Base-by-base conservation (phyloP, 2,329 filamentous ascomycete species). In the Sphaerulina musiva region DNA sequence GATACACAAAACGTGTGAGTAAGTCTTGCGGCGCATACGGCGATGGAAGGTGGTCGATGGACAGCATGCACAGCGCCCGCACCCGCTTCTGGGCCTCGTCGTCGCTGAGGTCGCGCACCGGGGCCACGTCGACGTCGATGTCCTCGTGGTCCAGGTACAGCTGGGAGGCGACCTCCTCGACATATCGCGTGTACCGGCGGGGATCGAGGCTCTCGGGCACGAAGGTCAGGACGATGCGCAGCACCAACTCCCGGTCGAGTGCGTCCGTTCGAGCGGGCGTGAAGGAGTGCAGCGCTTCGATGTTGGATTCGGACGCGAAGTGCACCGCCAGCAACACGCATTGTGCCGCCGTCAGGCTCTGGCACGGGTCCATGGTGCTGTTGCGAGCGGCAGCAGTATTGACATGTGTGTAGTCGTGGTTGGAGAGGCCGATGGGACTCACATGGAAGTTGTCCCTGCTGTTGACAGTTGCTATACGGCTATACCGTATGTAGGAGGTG, bases 211-310 rank as follows among this genome's bases (percentile, higher is more conserved):
- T 84, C 69, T 92, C 87, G 26, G 89, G 89, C 1, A 95, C 77
- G 66, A 85, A 88, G 17, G 85, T 88, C 44, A 95, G 78, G 20
- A 95, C 72, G 50, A 93, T 83, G 43, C 85, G 83, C 54, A 93
- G 76, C 23, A 88, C 68, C 11, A 89, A 73, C 53, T 86, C 81
- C 43, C 80, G 78, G 29, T 79, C 76, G 51, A 93, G 74, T 38
- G 84, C 76, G 51, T 78, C 73, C 50, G 72, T 70, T 62, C 86
- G 74, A 39, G 76, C 73, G 20, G 78, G 74, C 49, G 81, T 77
- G 58, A 93, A 74, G 50, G 74, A 75, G 53, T 79, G 77, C 56
- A 93, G 73, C 59, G 79, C 77, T 62, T 77, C 69, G 62, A 90
- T 53, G 67, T 91, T 80, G 66, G 81, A 78, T 63, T 81, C 80